phyloP scores from a whole-genome alignment of 352 stramenopile species.

The Achlya hypogyna region DNA sequence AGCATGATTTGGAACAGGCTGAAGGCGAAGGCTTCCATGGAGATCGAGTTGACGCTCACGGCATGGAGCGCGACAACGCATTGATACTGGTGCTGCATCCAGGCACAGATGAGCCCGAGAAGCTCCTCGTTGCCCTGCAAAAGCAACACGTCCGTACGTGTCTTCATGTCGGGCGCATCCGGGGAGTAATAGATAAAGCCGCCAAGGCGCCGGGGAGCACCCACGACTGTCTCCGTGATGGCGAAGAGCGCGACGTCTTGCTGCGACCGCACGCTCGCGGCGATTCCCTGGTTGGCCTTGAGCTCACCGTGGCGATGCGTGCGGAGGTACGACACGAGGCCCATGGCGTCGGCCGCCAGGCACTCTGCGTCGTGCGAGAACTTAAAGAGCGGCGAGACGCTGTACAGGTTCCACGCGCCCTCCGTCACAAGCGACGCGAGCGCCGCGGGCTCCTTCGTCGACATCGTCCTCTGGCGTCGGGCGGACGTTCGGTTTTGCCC shows the following conservation, averaged over 20 bases:
- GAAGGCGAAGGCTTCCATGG: conserved; percentile 16
- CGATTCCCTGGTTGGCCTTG: neutral
- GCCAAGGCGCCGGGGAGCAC: conserved; percentile 3
- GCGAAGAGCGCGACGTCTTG: conserved; percentile 15
- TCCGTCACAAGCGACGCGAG: conserved; percentile 2
- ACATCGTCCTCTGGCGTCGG: neutral
- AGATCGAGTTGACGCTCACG: conserved; percentile 30
- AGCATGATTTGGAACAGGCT: conserved; percentile 1
- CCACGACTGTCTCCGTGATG: conserved; percentile 2
- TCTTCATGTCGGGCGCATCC: conserved; percentile 24
- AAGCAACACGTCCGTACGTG: conserved; percentile 42
- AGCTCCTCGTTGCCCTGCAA: conserved; percentile 48
- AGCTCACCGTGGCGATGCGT: neutral
- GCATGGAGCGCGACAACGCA: conserved; percentile 44
- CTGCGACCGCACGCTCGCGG: conserved; percentile 10
- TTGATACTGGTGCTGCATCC: conserved; percentile 65
- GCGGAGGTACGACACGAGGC: conserved; percentile 11
- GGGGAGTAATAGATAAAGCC: conserved; percentile 65
- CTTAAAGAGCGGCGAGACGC: conserved; percentile 56
- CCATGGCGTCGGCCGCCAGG: conserved; percentile 24
- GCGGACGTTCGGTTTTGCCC: neutral
- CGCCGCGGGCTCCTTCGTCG: conserved; percentile 2
- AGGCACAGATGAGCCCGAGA: conserved; percentile 40
- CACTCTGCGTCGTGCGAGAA: conserved; percentile 42
- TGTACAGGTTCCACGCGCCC: conserved; percentile 44